Percentiles rank a stretch among this genome's conserved stretches.
Evolutionary conservation across 2,329 filamentous ascomycete species (phyloP).

Genomic region (Thelonectria rubi): DNA sequence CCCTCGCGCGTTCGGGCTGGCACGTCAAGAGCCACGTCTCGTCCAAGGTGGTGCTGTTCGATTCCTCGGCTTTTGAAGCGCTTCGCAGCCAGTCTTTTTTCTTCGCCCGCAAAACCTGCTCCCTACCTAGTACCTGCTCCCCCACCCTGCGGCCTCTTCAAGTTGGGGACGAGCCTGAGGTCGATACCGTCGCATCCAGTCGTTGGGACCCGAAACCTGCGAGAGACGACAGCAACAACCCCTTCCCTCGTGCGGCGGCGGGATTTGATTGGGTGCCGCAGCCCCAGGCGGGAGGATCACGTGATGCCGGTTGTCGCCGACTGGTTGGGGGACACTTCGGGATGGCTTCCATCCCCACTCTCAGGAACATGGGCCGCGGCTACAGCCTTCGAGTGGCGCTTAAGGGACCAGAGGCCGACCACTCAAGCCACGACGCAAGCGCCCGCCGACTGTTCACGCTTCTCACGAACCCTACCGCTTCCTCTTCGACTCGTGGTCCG

Average conservation of each 20-base stretch:
- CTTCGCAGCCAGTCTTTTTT: slow-evolving; percentile 1
- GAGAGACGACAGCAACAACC: slow-evolving; percentile 6
- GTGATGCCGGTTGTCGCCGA: slow-evolving; percentile 22
- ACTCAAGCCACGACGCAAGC: slow-evolving; percentile 39
- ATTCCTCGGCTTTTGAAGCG: background rate
- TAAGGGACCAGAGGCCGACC: slow-evolving; percentile 25
- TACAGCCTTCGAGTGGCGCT: slow-evolving; percentile 19
- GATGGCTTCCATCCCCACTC: background rate
- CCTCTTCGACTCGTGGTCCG: too few species aligned
- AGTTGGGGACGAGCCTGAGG: background rate
- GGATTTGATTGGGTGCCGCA: slow-evolving; percentile 14
- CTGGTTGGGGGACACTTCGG: background rate
- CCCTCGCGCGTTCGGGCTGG: background rate
- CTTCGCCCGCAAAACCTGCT: background rate
- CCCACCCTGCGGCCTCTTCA: too few species aligned
- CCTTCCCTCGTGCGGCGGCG: too few species aligned
- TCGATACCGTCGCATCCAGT: slow-evolving; percentile 15
- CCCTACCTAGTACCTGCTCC: too few species aligned
- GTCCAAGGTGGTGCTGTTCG: background rate
- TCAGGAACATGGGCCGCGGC: slow-evolving; percentile 7
- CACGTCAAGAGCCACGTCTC: slow-evolving; percentile 13
- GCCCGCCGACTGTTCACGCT: slow-evolving; percentile 25
- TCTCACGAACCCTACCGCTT: background rate
- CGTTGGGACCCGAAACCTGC: slow-evolving; percentile 17
- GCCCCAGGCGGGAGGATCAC: background rate